Evolutionary conservation across 345 rosid genomes (phyloP), one percentile per base, ranked within the genome.

Genomic region (Aurinia saxatilis): DNA sequence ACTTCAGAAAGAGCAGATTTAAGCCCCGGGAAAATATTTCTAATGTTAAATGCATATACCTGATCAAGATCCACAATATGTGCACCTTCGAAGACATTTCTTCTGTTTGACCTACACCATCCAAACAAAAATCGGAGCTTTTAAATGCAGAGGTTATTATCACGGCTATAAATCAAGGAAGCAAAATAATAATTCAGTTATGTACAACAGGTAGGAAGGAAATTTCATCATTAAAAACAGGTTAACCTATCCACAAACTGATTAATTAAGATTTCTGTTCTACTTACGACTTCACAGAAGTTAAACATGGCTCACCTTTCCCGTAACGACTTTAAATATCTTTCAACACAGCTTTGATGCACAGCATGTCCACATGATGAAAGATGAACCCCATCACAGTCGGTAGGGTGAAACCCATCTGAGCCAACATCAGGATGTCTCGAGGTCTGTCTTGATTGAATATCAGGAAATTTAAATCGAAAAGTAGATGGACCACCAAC

Each of bases 361-460:
- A 93, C 97, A 16, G 96, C 86, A 84, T 93, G 99, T 51, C 99
- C 96, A 76, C 99, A 93, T 30, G 99, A 84, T 30, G 92, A 90
- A 57, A 90, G 80, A 79, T 79, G 72, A 69, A 93, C 73, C 21
- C 99, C 99, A 75, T 90, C 97, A 78, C 90, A 85, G 65, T 80
- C 95, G 31, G 65, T 68, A 12, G 86, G 96, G 57, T 87, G 83
- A 75, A 87, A 79, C 63, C 85, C 87, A 79, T 84, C 87, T 78
- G 69, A 74, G 69, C 72, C 41, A 8, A 60, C 54, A 66, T 12
- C 62, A 55, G 71, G 57, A 67, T 70, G 64, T 57, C 73, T 82
- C 60, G 85, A 73, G 68, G 78, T 73, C 61, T 80, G 85, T 65
- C 70, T 73, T 11, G 86, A 73, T 76, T 79, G 78, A 18, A 77